These are phyloP conservation scores for Globisporangium cylindrosporum DNA, from an alignment of 352 stramenopile species.

Conservation along the genomic window DNA sequence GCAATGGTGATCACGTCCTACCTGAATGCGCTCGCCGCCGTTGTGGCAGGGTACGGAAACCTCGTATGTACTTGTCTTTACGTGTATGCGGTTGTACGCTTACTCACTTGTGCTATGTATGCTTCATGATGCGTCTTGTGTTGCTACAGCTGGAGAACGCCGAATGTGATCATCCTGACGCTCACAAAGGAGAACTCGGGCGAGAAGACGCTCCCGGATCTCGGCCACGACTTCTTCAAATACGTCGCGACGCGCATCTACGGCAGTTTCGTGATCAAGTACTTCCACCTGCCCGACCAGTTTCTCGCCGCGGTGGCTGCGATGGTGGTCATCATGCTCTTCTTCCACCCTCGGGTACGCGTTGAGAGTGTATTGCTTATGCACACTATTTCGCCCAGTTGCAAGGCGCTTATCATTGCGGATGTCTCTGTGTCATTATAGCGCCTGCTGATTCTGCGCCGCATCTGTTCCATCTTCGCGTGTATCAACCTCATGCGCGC, in stretches of 20 bases:
- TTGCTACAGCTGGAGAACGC: slow-evolving; percentile 53
- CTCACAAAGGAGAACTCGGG: slow-evolving; percentile 55
- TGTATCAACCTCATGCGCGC: slow-evolving; percentile 86
- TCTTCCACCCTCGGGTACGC: slow-evolving; percentile 77
- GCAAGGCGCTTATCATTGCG: slow-evolving; percentile 3
- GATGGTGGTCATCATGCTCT: slow-evolving; percentile 62
- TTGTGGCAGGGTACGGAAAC: slow-evolving; percentile 48
- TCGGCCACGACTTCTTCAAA: slow-evolving; percentile 86
- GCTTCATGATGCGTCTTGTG: not conserved
- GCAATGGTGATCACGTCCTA: slow-evolving; percentile 79
- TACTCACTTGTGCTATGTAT: not conserved
- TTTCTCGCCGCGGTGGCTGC: slow-evolving; percentile 73
- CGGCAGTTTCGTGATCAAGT: slow-evolving; percentile 79
- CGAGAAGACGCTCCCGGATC: slow-evolving; percentile 76
- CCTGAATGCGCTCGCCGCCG: slow-evolving; percentile 75
- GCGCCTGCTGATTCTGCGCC: slow-evolving; percentile 78
- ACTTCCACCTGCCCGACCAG: slow-evolving; percentile 82
- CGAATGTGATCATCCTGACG: slow-evolving; percentile 77
- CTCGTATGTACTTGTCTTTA: not conserved
- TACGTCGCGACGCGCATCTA: slow-evolving; percentile 85
- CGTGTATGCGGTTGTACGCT: not conserved
- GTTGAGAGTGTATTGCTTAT: too few species aligned
- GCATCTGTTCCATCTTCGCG: slow-evolving; percentile 82
- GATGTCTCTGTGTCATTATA: slow-evolving; percentile 18
- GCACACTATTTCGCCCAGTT: too few species aligned